Conservation (phyloP, 1,139 yeast species). For the Candida sanyaensis region DNA sequence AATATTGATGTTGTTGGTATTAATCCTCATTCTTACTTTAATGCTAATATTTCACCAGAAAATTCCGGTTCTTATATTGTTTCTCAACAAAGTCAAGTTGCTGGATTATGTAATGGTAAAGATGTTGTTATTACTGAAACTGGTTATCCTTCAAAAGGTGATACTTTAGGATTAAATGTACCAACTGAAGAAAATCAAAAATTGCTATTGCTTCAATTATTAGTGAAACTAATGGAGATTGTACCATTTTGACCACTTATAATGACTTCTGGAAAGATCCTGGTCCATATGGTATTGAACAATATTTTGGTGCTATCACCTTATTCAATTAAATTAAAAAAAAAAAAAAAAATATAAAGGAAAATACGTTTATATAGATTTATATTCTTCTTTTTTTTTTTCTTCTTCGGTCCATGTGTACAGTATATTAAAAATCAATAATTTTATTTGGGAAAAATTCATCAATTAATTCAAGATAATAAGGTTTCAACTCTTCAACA, state of each 20-base stretch:
- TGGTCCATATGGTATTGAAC: slow-evolving; percentile 83
- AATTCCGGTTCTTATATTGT: slow-evolving; percentile 74
- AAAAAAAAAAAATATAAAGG: neutral
- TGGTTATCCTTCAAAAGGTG: slow-evolving; percentile 84
- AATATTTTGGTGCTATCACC: slow-evolving; percentile 71
- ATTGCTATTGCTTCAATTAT: slow-evolving; percentile 66
- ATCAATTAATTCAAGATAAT: slow-evolving; percentile 63
- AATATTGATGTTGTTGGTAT: slow-evolving; percentile 80
- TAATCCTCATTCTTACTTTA: slow-evolving; percentile 87
- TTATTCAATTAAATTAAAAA: slow-evolving; percentile 29
- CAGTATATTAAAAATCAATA: slow-evolving; percentile 50
- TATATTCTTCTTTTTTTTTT: neutral
- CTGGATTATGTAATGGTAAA: slow-evolving; percentile 51
- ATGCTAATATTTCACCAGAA: slow-evolving; percentile 57
- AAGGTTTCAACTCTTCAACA: slow-evolving; percentile 52
- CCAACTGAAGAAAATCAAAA: slow-evolving; percentile 72
- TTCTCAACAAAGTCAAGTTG: slow-evolving; percentile 58
- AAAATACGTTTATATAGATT: neutral
- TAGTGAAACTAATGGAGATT: slow-evolving; percentile 55
- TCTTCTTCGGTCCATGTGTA: neutral
- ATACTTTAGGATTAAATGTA: slow-evolving; percentile 66
- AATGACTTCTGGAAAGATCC: slow-evolving; percentile 89
- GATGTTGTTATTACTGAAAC: slow-evolving; percentile 73
- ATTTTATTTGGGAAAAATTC: slow-evolving; percentile 63
- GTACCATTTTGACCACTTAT: slow-evolving; percentile 72